A percentile compares a stretch with the other conserved stretches of the same genome.
Evolutionary conservation across 345 rosid genomes (phyloP).

Genomic region (Camelina sativa): DNA sequence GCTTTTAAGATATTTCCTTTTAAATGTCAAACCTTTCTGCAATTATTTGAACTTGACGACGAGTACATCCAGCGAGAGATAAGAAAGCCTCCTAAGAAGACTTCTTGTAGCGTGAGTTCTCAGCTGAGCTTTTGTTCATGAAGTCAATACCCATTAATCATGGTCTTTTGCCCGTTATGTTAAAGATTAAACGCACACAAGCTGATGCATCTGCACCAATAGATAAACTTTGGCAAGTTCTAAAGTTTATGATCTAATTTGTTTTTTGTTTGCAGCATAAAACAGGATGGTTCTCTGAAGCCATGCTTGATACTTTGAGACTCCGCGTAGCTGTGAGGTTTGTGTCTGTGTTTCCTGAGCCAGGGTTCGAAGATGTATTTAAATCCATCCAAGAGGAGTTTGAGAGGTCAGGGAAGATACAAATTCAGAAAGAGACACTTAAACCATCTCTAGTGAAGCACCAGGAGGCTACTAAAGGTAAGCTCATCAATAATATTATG

Average conservation of each 20-base stretch:
- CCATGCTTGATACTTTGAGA: slow-evolving; percentile 73
- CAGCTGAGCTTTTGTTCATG: slow-evolving; percentile 20
- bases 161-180: neutral
- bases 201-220: neutral
- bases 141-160: slow-evolving; percentile 3
- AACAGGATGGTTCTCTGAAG: slow-evolving; percentile 89
- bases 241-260: neutral
- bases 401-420: slow-evolving; percentile 71
- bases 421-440: slow-evolving; percentile 51
- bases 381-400: slow-evolving; percentile 74
- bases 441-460: slow-evolving; percentile 57
- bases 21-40: slow-evolving; percentile 76
- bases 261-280: slow-evolving; percentile 52
- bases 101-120: slow-evolving; percentile 72
- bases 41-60: slow-evolving; percentile 86
- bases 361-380: slow-evolving; percentile 70
- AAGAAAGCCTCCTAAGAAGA: slow-evolving; percentile 70
- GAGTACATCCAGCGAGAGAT: slow-evolving; percentile 90
- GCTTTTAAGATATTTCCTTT: slow-evolving; percentile 75
- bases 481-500: neutral
- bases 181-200: neutral
- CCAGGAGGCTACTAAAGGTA: slow-evolving; percentile 60
- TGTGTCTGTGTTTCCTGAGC: slow-evolving; percentile 70
- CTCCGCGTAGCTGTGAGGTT: slow-evolving; percentile 78
- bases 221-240: slow-evolving; percentile 2